Evolutionary conservation across 148 eudicot genomes (phyloP), one percentile per base, ranked within the genome.

Genomic region (Fallopia convolvulus): DNA sequence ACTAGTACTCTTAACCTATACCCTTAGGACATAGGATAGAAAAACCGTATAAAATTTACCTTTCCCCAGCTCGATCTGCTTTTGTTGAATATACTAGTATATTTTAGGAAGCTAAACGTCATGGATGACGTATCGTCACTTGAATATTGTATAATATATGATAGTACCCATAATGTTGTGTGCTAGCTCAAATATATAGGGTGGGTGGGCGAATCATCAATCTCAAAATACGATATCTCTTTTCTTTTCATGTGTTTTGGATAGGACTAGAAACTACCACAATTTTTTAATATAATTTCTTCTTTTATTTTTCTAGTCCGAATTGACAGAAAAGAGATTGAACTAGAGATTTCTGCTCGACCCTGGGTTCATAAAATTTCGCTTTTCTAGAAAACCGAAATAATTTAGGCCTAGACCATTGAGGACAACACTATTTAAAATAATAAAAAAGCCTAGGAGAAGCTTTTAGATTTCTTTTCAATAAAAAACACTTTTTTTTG

Each of bases 101-200:
- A 63, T 63, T 63, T 63, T 30, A 11, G 70, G 70, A 26, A 30
- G 10, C 61, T 12, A 30, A 63, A 63, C 70, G 70, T 63, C 70
- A 63, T 63, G 70, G 70, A 63, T 63, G 70, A 63, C 70, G 70
- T 30, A 63, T 10, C 70, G 10, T 63, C 15, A 30, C 39, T 63
- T 6, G 4, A 21, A 23, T 58, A 20, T 12, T 12, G 8, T 23
- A 61, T 61, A 61, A 8, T 26, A 21, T 5, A 17, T 48, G 50
- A 61, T 61, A 58, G 12, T n/a, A 58, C 65, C 65, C 65, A 60
- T 60, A 21, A 21, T 21, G 30, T 61, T 13, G 5, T 30, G 5
- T 63, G 36, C 70, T 63, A 30, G 36, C 70, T 63, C 70, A 63
- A 30, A 23, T 23, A 1, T 61, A 63, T 30, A 61, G 11, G 70